Evolutionary conservation across 73 alveolate species (phyloP), one percentile per base, ranked within the genome.

Genomic region (Uronychia binucleata): DNA sequence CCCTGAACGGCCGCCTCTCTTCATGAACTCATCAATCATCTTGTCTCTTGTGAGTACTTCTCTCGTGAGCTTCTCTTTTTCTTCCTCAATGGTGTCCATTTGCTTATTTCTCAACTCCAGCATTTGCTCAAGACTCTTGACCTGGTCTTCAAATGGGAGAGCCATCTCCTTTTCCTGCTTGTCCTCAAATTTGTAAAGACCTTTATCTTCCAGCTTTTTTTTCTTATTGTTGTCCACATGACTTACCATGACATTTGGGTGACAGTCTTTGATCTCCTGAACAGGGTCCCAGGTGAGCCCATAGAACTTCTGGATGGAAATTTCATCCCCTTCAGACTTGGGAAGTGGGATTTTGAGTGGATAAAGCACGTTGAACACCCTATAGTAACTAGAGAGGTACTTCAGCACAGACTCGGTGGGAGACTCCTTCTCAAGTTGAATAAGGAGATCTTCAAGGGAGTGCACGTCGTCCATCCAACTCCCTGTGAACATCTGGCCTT

Each of bases 81-180:
- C 67, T 46, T 46, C 67, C 19, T 46, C 67, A 46, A 46, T 46
- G 19, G 5, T 19, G 19, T 11, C 67, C 67, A 46, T 46, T 46
- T 46, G 67, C 67, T 46, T 46, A 46, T 46, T 46, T 46, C 67
- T 46, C 19, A 46, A 46, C 19, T 67, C 33, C 31, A 67, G 79
- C 5, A 67, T 5, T 67, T n/a, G 79, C 79, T 67, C 79, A 5
- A n/a, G 8, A 14, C 79, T 67, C 33, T 67, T n/a, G 79, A 67
- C 26, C 79, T 67, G 30, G 19, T 67, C 79, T 67, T 67, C 33
- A 26, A 11, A 8, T 13, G 30, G 79, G 34, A n/a, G 30, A 5
- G 29, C 79, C 1, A 14, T 28, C 8, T 67, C 33, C 13, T 67
- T 26, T 67, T 67, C 26, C 30, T 28, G 14, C 26, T 67, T 28